Evolutionary conservation across 805 yeast genomes (phyloP).

Genomic region (Schizosaccharomyces osmophilus): DNA sequence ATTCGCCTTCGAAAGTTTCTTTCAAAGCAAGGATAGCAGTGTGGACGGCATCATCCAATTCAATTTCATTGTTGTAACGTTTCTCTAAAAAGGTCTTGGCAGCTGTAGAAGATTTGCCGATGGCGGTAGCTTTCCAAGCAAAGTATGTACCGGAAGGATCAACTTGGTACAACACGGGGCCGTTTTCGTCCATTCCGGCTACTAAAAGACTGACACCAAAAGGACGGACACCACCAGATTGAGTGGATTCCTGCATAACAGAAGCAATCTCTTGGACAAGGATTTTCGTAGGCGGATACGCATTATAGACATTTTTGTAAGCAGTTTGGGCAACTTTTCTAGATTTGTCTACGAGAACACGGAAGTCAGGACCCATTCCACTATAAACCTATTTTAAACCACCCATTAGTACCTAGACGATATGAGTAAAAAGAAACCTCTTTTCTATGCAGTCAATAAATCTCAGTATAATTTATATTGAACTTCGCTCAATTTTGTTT

Average conservation of each 20-base stretch:
- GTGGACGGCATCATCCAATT: constrained; percentile 92
- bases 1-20: constrained; percentile 93
- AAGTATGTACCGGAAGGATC: constrained; percentile 95
- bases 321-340: constrained; percentile 80
- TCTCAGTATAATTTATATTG: too few species aligned
- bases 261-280: constrained; percentile 86
- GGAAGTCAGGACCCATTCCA: constrained; percentile 97
- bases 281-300: constrained; percentile 88
- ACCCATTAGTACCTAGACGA: not conserved
- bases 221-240: constrained; percentile 97
- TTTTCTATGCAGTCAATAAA: too few species aligned
- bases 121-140: constrained; percentile 99
- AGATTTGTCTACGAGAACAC: constrained; percentile 81
- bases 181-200: constrained; percentile 71
- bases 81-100: constrained; percentile 94
- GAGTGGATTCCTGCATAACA: constrained; percentile 96
- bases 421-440: too few species aligned
- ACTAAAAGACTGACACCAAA: constrained; percentile 84
- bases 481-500: too few species aligned
- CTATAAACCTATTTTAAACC: constrained; percentile 23
- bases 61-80: constrained; percentile 94
- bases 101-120: constrained; percentile 86
- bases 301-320: constrained; percentile 81
- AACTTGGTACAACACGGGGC: constrained; percentile 51
- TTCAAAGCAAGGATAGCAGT: constrained; percentile 81